Base-by-base conservation (phyloP, 306 rosid species). In the Begonia loranthoides region DNA sequence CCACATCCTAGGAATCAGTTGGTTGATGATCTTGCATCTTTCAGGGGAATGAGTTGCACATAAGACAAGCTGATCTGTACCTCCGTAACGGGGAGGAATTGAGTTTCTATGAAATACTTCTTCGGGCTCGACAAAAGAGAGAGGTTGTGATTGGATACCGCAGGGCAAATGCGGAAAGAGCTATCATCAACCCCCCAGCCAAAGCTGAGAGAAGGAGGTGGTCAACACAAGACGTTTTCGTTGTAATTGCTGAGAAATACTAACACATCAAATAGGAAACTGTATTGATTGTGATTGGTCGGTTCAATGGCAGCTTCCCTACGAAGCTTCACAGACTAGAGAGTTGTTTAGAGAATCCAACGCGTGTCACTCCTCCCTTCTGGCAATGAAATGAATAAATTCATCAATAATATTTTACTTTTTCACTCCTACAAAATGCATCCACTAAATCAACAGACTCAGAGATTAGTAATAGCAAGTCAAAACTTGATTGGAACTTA, bases 11-110 rank as follows among this genome's bases (percentile, higher is more conserved):
- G 7, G 6, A 40, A 9, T 41, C n/a, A n/a, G 50, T 50, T 59
- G 47, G 46, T 45, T 56, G 36, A 28, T 3, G 36, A 4, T 28
- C 5, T 7, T 28, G 36, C 36, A 7, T 5, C 4, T 28, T 28
- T 48, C 76, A 87, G 96, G 96, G 96, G 49, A 87, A 83, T 59
- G 94, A 83, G 76, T 63, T 87, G 79, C 94, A 87, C 46, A 83
- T 83, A 67, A 81, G 90, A 68, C 90, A 63, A 61, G 90, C 90
- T 49, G 90, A 87, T 78, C 58, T 83, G 2, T 87, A 78, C 69
- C 79, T 78, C 12, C 62, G 62, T 45, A 90, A 87, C 56, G 81
- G 87, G 10, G 87, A 83, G 76, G 87, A 83, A 28, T 59, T 87
- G 63, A 87, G 87, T 65, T 87, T 87, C 58, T 80, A 78, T 66